These are phyloP conservation scores for Phialophora chinensis DNA, from an alignment of 2,329 filamentous ascomycete species.

Conservation along the genomic window DNA sequence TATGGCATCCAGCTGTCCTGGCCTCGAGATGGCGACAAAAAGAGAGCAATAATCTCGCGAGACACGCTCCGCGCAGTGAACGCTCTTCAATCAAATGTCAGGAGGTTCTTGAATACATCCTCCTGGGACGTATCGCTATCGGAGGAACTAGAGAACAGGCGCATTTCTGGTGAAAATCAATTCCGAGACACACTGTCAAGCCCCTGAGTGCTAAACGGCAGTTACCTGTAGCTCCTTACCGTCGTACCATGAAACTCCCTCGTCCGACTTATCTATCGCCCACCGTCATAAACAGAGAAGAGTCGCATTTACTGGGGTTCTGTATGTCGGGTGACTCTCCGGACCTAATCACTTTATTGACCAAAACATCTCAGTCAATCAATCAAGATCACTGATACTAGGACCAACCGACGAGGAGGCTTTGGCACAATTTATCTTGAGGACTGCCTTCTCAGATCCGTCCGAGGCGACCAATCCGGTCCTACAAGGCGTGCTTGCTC, in stretches of 20 bases:
- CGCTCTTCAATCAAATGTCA: background rate
- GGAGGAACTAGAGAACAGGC: background rate
- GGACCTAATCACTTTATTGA: background rate
- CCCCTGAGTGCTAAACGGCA: background rate
- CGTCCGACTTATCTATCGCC: background rate
- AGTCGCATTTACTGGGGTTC: background rate
- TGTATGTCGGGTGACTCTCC: background rate
- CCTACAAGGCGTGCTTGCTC: background rate
- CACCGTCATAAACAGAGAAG: background rate
- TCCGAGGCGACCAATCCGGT: background rate
- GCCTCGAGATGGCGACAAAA: conserved; percentile 33
- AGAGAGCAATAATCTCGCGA: conserved; percentile 22
- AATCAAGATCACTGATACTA: conserved; percentile 1
- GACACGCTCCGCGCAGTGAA: background rate
- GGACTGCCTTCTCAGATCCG: background rate
- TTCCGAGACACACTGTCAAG: background rate
- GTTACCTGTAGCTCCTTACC: background rate
- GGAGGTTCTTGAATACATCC: background rate
- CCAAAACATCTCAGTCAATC: background rate
- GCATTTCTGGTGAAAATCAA: background rate
- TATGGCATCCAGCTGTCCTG: conserved; percentile 35
- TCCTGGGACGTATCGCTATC: background rate
- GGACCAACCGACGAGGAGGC: background rate
- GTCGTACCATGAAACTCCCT: background rate
- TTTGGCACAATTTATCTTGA: background rate